These are phyloP conservation scores for Lachancea fermentati DNA, from an alignment of 805 yeast genomes.

Conservation along the genomic window DNA sequence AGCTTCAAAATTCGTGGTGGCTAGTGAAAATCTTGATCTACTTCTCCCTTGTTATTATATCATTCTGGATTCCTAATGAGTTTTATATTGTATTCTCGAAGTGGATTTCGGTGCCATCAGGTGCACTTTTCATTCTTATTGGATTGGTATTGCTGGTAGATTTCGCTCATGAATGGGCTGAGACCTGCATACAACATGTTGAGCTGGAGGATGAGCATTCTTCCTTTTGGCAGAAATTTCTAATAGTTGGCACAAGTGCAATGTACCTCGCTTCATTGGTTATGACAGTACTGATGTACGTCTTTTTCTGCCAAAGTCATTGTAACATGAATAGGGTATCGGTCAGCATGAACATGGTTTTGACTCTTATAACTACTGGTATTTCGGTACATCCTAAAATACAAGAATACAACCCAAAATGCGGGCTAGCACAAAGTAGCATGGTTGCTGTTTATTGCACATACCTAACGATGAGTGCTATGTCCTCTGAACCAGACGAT, in stretches of 20 bases:
- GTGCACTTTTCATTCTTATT: slow-evolving; percentile 79
- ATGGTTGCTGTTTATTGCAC: slow-evolving; percentile 95
- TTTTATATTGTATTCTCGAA: slow-evolving; percentile 91
- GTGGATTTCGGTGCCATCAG: slow-evolving; percentile 76
- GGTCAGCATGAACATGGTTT: slow-evolving; percentile 65
- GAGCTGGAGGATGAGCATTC: slow-evolving; percentile 66
- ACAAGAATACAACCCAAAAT: slow-evolving; percentile 89
- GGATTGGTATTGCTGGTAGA: slow-evolving; percentile 89
- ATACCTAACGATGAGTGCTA: slow-evolving; percentile 84
- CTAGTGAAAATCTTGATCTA: slow-evolving; percentile 61
- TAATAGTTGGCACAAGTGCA: slow-evolving; percentile 78
- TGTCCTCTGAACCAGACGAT: slow-evolving; percentile 95
- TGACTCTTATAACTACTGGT: slow-evolving; percentile 57
- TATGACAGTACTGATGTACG: slow-evolving; percentile 74
- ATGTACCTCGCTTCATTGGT: slow-evolving; percentile 75
- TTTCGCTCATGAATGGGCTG: slow-evolving; percentile 99
- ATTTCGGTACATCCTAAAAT: slow-evolving; percentile 75
- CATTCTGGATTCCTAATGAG: slow-evolving; percentile 79
- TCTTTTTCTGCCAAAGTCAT: slow-evolving; percentile 72
- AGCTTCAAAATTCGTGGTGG: slow-evolving; percentile 93
- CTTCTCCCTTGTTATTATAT: slow-evolving; percentile 47
- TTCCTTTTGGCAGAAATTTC: slow-evolving; percentile 67
- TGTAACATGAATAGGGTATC: slow-evolving; percentile 90
- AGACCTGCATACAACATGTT: slow-evolving; percentile 83
- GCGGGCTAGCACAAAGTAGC: slow-evolving; percentile 93